Evolutionary conservation across 768 basidiomycete species (phyloP).

Genomic region (Tricholoma flavovirens): DNA sequence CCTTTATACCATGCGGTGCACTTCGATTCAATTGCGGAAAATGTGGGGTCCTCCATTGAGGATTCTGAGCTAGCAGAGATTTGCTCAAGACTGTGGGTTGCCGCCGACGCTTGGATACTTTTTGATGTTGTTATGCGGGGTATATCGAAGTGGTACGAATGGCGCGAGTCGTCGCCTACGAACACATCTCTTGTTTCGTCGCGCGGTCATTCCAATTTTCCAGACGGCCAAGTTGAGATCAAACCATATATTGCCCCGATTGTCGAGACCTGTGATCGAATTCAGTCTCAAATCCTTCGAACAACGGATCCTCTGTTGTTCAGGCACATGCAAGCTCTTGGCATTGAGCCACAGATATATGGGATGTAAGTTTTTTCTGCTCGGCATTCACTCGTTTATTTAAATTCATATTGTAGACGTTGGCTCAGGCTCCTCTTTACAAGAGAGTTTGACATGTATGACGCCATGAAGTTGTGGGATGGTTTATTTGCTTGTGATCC

Average conservation of each 20-base stretch:
- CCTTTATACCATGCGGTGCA: conserved; percentile 80
- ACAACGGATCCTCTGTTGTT: conserved; percentile 76
- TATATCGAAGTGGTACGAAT: conserved; percentile 75
- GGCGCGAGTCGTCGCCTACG: conserved; percentile 41
- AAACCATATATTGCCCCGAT: conserved; percentile 79
- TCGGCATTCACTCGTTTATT: background rate
- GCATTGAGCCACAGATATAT: conserved; percentile 95
- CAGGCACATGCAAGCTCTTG: conserved; percentile 66
- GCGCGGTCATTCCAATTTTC: conserved; percentile 39
- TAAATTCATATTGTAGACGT: conserved; percentile 45
- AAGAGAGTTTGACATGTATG: conserved; percentile 77
- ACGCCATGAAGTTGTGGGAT: conserved; percentile 92
- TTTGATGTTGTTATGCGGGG: conserved; percentile 77
- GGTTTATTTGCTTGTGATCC: conserved; percentile 87
- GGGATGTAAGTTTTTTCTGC: conserved; percentile 64
- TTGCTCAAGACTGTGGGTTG: conserved; percentile 63
- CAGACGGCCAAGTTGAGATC: conserved; percentile 42
- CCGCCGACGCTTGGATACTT: conserved; percentile 84
- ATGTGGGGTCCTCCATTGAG: conserved; percentile 17
- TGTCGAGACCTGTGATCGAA: conserved; percentile 70
- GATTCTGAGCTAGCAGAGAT: conserved; percentile 45
- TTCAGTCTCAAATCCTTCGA: conserved; percentile 71
- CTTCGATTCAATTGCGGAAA: conserved; percentile 62
- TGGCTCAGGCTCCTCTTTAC: conserved; percentile 94
- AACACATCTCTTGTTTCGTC: conserved; percentile 32